Percentiles rank a stretch among this genome's conserved stretches.
Conservation (phyloP, 2,329 filamentous ascomycete species). For the Chlorencoelia australis region DNA sequence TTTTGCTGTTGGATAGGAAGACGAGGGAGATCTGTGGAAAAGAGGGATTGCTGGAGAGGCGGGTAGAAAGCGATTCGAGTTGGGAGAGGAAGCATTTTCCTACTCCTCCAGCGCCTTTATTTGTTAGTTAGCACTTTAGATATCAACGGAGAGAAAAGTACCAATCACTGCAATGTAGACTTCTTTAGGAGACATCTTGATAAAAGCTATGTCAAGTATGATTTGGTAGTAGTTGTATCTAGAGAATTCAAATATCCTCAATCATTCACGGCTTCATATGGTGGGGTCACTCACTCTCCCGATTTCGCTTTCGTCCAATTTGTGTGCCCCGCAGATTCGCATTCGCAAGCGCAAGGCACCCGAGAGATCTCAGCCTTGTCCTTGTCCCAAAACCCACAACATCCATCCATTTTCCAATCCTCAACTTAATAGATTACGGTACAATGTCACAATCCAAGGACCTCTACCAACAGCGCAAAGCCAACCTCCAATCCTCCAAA, state of each 20-base stretch:
- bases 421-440: too few species aligned
- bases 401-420: too few species aligned
- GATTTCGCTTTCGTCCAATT: too few species aligned
- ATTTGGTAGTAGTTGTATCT: too few species aligned
- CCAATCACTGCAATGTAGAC: constrained; percentile 37
- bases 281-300: too few species aligned
- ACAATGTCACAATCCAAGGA: constrained; percentile 45
- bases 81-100: constrained; percentile 85
- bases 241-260: too few species aligned
- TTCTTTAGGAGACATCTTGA: constrained; percentile 25
- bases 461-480: constrained; percentile 67
- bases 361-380: too few species aligned
- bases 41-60: constrained; percentile 43
- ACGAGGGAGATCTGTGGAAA: constrained; percentile 58
- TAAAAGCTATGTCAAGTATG: too few species aligned
- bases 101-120: constrained; percentile 77
- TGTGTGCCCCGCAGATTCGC: too few species aligned
- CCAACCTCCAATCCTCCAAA: constrained; percentile 47
- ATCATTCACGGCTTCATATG: too few species aligned
- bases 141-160: constrained; percentile 20
- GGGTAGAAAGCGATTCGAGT: constrained; percentile 56
- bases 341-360: too few species aligned
- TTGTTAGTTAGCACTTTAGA: constrained; percentile 10
- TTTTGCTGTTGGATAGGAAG: constrained; percentile 78
- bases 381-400: too few species aligned